Evolutionary conservation across 1,284 basidiomycete species (phyloP).

Genomic region (Irpex sp.): DNA sequence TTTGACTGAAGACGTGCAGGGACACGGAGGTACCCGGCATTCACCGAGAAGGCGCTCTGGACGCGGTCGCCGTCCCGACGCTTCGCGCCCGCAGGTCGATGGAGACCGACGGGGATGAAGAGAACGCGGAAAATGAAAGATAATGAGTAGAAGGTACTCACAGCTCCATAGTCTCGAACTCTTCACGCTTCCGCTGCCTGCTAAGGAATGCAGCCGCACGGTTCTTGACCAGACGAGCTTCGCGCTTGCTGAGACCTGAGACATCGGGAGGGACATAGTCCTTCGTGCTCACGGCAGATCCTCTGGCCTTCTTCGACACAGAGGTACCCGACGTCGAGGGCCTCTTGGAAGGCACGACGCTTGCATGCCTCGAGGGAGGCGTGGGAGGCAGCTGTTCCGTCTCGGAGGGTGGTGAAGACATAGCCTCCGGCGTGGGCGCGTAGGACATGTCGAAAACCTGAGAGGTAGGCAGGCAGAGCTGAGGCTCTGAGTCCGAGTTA

Average conservation of each 20-base stretch:
- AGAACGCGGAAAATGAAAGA: slow-evolving; percentile 15
- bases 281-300: slow-evolving; percentile 65
- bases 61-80: not conserved
- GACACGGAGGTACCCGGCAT: not conserved
- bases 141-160: slow-evolving; percentile 39
- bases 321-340: slow-evolving; percentile 27
- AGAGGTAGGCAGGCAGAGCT: slow-evolving; percentile 61
- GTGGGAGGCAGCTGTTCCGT: slow-evolving; percentile 25
- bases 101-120: not conserved
- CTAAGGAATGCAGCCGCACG: slow-evolving; percentile 88
- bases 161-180: slow-evolving; percentile 88
- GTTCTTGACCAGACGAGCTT: slow-evolving; percentile 89
- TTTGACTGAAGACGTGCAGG: not conserved
- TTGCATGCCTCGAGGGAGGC: slow-evolving; percentile 27
- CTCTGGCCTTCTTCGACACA: slow-evolving; percentile 53
- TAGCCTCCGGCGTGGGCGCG: slow-evolving; percentile 33
- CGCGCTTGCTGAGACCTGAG: slow-evolving; percentile 82
- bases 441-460: slow-evolving; percentile 67
- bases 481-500: slow-evolving; percentile 39
- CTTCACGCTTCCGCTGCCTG: slow-evolving; percentile 87
- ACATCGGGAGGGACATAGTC: slow-evolving; percentile 89
- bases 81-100: not conserved
- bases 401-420: slow-evolving; percentile 29
- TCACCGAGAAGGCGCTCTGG: slow-evolving; percentile 4
- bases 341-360: slow-evolving; percentile 15